These are phyloP conservation scores for Alnus rubra DNA, from an alignment of 306 rosid genomes.

Conservation along the genomic window DNA sequence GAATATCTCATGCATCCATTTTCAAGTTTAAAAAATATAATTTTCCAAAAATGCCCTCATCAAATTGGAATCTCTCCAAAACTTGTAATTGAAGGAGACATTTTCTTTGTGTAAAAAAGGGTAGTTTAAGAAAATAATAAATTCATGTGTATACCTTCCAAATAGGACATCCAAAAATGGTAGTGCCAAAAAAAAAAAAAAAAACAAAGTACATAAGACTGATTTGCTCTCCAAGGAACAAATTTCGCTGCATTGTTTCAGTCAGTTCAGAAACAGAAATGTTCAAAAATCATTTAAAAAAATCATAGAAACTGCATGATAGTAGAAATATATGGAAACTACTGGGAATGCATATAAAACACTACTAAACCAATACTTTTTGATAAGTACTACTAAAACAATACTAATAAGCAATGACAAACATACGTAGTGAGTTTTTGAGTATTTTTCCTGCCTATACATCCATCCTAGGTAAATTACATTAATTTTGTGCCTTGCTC, in stretches of 20 bases:
- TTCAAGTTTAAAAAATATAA: not conserved
- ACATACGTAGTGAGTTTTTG: not conserved
- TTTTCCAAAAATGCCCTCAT: not conserved
- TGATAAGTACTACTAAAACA: not conserved
- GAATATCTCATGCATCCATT: not conserved
- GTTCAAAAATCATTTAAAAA: not conserved
- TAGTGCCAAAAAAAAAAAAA: not conserved
- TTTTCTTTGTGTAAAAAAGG: not conserved
- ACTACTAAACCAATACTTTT: not conserved
- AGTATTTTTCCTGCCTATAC: not conserved
- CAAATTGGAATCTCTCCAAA: not conserved
- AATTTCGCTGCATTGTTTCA: not conserved
- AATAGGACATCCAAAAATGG: not conserved
- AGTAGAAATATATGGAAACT: not conserved
- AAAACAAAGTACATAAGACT: not conserved
- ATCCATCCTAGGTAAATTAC: not conserved
- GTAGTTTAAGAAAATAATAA: not conserved
- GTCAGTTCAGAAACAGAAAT: not conserved
- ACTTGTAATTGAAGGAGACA: not conserved
- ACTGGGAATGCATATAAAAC: not conserved
- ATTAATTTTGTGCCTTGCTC: conserved; percentile 6
- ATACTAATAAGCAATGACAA: not conserved
- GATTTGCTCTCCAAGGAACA: not conserved
- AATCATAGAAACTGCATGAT: not conserved
- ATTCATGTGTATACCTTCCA: not conserved